phyloP scores from a whole-genome alignment of 148 eudicot species.

The Polygonum maritimum region DNA sequence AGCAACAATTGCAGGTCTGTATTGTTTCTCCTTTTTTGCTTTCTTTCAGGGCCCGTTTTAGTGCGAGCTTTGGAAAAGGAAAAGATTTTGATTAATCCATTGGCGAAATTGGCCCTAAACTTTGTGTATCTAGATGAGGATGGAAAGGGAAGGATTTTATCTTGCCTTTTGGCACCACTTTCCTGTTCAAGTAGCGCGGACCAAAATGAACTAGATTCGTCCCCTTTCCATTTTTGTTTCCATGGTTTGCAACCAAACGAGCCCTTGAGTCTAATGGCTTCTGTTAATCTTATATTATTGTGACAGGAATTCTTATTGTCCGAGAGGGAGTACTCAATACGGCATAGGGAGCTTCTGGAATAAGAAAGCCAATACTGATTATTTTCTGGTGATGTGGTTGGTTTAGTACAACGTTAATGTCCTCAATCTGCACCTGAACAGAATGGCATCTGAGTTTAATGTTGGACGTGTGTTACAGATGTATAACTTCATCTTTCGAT shows the following conservation, averaged over 20 bases:
- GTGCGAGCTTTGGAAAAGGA: too few relatives aligned
- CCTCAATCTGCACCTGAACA: background rate
- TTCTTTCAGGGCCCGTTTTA: background rate
- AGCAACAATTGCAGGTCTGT: conserved; percentile 81
- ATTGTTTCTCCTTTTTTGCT: background rate
- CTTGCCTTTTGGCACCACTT: too few relatives aligned
- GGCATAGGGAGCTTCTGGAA: conserved; percentile 60
- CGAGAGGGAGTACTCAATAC: conserved; percentile 75
- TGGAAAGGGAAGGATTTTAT: too few relatives aligned
- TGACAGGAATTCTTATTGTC: conserved; percentile 74
- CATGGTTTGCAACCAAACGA: too few relatives aligned
- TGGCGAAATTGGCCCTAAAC: too few relatives aligned
- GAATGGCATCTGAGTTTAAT: background rate
- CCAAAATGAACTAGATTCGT: too few relatives aligned
- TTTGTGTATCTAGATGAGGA: too few relatives aligned
- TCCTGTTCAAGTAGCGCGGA: too few relatives aligned
- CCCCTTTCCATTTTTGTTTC: too few relatives aligned
- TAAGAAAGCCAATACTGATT: conserved; percentile 30
- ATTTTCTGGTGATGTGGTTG: background rate
- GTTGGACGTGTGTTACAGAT: background rate
- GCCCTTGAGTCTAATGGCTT: too few relatives aligned
- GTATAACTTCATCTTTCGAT: background rate
- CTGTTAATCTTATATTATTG: background rate
- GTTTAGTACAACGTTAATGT: background rate
- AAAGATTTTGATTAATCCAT: too few relatives aligned